Percentiles rank a stretch among this genome's conserved stretches.
These are phyloP conservation scores for Sphagnum fallax DNA, from an alignment of 228 moss, liverwort and hornwort genomes.

Conservation along the genomic window DNA sequence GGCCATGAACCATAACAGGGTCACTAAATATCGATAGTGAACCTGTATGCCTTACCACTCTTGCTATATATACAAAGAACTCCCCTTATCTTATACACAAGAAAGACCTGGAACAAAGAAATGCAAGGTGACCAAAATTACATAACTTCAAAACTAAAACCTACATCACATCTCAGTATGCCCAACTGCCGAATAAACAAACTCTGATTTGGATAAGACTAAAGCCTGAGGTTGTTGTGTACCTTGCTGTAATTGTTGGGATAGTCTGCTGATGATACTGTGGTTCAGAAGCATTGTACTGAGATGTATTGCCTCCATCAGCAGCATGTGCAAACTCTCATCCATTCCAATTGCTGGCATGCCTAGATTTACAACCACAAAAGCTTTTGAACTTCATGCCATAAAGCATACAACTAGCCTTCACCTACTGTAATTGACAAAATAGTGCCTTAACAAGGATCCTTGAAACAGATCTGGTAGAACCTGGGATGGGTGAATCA, in stretches of 20 bases:
- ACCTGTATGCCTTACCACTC: constrained; percentile 79
- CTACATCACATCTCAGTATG: too few species aligned
- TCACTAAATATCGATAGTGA: constrained; percentile 75
- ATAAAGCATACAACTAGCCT: too few species aligned
- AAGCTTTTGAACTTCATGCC: too few species aligned
- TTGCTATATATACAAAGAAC: constrained; percentile 81
- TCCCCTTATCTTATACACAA: constrained; percentile 58
- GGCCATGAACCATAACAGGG: too few species aligned
- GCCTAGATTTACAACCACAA: constrained; percentile 33
- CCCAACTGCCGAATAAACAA: too few species aligned
- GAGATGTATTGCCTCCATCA: constrained; percentile 79
- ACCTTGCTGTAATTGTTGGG: constrained; percentile 90
- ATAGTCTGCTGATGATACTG: constrained; percentile 43
- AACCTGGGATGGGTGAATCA: too few species aligned
- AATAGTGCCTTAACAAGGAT: not conserved
- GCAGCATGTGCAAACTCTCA: constrained; percentile 53
- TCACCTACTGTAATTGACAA: too few species aligned
- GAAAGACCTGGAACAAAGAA: constrained; percentile 85
- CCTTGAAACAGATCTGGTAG: constrained; percentile 15
- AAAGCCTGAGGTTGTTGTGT: not conserved
- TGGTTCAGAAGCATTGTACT: constrained; percentile 62
- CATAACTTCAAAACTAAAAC: too few species aligned
- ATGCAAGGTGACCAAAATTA: constrained; percentile 21
- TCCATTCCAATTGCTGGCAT: constrained; percentile 41
- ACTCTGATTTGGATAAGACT: too few species aligned